A percentile compares a stretch with the other conserved stretches of the same genome.
Conservation (phyloP, 176 grass and related monocot species). For the Eragrostis curvula region DNA sequence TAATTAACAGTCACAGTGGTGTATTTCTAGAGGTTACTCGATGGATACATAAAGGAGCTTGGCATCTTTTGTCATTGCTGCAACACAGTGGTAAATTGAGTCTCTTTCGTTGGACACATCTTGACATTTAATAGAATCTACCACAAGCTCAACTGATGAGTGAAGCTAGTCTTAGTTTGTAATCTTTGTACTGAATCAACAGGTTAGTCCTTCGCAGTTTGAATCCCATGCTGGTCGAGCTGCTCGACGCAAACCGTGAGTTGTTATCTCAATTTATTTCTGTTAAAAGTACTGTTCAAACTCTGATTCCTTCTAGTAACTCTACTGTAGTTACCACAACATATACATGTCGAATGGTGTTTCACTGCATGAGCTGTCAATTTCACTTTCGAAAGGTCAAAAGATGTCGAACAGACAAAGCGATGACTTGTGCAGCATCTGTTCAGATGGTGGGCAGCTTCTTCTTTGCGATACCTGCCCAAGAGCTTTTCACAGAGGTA, state of each 20-base stretch:
- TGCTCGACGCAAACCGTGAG: slow-evolving; percentile 93
- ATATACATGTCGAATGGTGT: slow-evolving; percentile 99
- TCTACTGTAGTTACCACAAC: slow-evolving; percentile 87
- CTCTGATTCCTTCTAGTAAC: slow-evolving; percentile 23
- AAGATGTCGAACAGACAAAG: slow-evolving; percentile 71
- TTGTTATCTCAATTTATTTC: slow-evolving; percentile 31
- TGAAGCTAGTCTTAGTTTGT: slow-evolving; percentile 13
- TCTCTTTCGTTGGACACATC: slow-evolving; percentile 22
- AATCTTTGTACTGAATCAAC: slow-evolving; percentile 44
- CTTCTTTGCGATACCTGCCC: slow-evolving; percentile 94
- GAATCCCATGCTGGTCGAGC: slow-evolving; percentile 94
- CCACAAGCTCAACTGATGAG: slow-evolving; percentile 1
- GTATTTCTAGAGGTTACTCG: slow-evolving; percentile 77
- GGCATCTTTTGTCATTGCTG: slow-evolving; percentile 97
- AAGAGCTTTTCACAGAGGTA: slow-evolving; percentile 97
- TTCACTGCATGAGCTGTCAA: slow-evolving; percentile 93
- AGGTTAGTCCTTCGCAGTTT: slow-evolving; percentile 98
- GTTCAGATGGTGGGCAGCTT: slow-evolving; percentile 87
- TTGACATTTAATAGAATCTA: slow-evolving; percentile 19
- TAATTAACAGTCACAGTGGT: slow-evolving; percentile 38
- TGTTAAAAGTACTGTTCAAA: slow-evolving; percentile 10
- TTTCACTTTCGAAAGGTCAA: slow-evolving; percentile 78
- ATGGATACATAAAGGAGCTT: slow-evolving; percentile 91
- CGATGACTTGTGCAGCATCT: slow-evolving; percentile 95
- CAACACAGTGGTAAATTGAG: slow-evolving; percentile 69